Evolutionary conservation across 192 early-diverging fungal genomes (phyloP), one percentile per base, ranked within the genome.

Genomic region (Coemansia sp.): DNA sequence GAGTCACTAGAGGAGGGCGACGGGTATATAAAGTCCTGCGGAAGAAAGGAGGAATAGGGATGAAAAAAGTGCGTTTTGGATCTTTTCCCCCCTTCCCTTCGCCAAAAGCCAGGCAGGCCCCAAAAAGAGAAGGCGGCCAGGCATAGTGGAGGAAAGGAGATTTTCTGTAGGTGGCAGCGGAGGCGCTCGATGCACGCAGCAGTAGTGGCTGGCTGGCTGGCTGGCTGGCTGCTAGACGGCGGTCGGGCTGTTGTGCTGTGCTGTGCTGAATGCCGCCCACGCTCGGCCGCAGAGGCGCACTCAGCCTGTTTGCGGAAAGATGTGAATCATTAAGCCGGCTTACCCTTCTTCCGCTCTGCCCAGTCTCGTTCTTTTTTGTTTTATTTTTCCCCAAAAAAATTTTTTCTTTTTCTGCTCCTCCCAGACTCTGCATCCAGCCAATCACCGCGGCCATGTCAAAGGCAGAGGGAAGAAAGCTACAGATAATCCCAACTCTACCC

Each of bases 1-100:
- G 57, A 59, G 57, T 59, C 57, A 59, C 39, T 40, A 59, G 26
- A 59, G 57, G 57, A 41, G 57, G 57, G 16, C 12, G 4, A 23
- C 37, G n/a, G n/a, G n/a, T 59, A 59, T 59, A 59, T 59, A 59
- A 59, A 59, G 57, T 8, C 16, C 15, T 15, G 7, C 54, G 13
- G n/a, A 42, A 65, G 54, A 65, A 8, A 48, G 40, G 61, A 54
- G 18, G 54, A 23, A 53, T 21, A 21, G 62, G 10, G 32, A 39
- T 23, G 37, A 52, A 63, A 48, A 23, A n/a, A n/a, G 26, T 9
- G 63, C 63, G 49, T 45, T 21, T 45, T 42, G 41, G 60, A 47
- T 26, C 37, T 38, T 37, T 19, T 10, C 9, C 32, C 19, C 26
- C n/a, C n/a, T 53, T 18, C 21, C 32, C 21, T 50, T 50, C 15